These are phyloP conservation scores for Amyloporia xantha DNA, from an alignment of 768 basidiomycete genomes.

Conservation along the genomic window DNA sequence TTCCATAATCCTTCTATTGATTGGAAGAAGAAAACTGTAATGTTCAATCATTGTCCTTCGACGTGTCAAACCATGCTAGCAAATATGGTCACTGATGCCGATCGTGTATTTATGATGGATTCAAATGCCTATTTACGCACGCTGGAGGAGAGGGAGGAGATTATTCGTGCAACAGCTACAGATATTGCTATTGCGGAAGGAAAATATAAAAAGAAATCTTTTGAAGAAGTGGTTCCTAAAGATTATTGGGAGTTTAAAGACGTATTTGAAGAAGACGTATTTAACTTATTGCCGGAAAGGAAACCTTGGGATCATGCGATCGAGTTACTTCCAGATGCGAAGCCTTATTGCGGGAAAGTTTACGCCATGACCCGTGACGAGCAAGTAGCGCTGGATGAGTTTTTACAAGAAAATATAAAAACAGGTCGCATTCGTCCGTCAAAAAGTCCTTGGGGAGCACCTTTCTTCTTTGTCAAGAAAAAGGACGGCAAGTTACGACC, in stretches of 20 bases:
- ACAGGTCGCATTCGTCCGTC: conserved; percentile 17
- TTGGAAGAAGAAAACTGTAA: conserved; percentile 8
- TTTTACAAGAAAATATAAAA: conserved; percentile 17
- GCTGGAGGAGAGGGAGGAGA: not conserved
- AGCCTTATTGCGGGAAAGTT: conserved; percentile 8
- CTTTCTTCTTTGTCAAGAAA: conserved; percentile 26
- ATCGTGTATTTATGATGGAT: conserved; percentile 4
- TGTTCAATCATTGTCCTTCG: conserved; percentile 7
- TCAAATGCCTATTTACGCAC: not conserved
- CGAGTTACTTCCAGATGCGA: conserved; percentile 9
- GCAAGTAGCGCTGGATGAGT: conserved; percentile 12
- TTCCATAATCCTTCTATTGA: conserved; percentile 17
- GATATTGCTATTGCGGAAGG: conserved; percentile 9
- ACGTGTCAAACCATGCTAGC: conserved; percentile 1
- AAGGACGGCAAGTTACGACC: conserved; percentile 22
- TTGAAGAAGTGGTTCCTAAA: conserved; percentile 9
- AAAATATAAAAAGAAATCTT: not conserved
- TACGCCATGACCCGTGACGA: conserved; percentile 14
- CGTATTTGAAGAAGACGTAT: not conserved
- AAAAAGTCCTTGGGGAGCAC: conserved; percentile 16
- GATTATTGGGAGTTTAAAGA: conserved; percentile 7
- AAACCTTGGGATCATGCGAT: conserved; percentile 15
- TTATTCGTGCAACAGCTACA: conserved; percentile 1
- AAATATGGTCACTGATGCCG: not conserved
- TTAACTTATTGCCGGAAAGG: conserved; percentile 7